Percentiles rank a stretch among this genome's conserved stretches.
These are phyloP conservation scores for Cadophora sp. DNA, from an alignment of 2,329 filamentous ascomycete species.

Conservation along the genomic window DNA sequence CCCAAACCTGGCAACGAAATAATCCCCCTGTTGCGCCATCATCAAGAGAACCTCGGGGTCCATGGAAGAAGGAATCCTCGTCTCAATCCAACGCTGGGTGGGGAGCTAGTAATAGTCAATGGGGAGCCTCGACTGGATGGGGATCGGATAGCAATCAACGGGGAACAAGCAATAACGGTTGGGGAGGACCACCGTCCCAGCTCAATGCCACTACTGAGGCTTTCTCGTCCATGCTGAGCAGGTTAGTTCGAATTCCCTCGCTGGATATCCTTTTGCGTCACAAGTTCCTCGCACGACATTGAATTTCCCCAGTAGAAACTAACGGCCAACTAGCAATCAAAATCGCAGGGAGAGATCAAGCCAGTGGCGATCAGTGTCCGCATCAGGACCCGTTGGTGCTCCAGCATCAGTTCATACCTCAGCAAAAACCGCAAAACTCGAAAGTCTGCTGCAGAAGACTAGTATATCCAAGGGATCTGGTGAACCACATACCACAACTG, in stretches of 20 bases:
- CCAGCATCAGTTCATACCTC: background rate
- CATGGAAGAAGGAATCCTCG: conserved; percentile 9
- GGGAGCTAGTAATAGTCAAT: conserved; percentile 7
- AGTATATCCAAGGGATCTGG: conserved; percentile 13
- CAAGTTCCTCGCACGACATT: background rate
- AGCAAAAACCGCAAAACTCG: conserved; percentile 4
- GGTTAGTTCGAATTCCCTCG: background rate
- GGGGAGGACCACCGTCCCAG: conserved; percentile 1
- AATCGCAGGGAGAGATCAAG: background rate
- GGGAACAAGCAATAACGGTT: conserved; percentile 1
- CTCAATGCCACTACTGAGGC: conserved; percentile 5
- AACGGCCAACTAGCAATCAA: background rate
- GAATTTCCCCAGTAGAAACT: background rate
- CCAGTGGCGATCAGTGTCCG: conserved; percentile 11
- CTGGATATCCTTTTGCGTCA: background rate
- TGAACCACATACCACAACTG: background rate
- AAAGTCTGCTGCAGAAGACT: conserved; percentile 12
- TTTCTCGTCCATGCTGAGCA: conserved; percentile 11
- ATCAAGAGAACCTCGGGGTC: background rate
- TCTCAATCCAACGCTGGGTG: conserved; percentile 1
- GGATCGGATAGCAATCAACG: background rate
- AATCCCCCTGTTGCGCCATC: background rate
- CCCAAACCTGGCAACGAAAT: conserved; percentile 5
- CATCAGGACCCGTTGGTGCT: background rate
- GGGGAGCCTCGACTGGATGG: too few species aligned